Base-by-base conservation (phyloP, 2,329 filamentous ascomycete species). In the Tolypocladium endophyticum region DNA sequence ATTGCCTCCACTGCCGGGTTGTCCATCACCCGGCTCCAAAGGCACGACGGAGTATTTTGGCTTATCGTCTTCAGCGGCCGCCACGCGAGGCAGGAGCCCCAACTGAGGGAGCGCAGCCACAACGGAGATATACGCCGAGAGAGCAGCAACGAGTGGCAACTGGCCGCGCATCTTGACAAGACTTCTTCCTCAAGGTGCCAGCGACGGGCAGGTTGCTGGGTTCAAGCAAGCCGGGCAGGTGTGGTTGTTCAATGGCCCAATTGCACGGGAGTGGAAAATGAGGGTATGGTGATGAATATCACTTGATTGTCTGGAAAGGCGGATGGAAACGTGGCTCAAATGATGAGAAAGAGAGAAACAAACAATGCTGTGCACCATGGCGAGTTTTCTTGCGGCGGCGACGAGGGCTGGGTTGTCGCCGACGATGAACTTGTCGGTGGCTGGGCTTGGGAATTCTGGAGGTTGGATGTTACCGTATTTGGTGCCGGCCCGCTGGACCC, bases 41-140 rank as follows among this genome's bases (percentile, higher is more conserved):
- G 73, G 72, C 6, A 77, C 72, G 36, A 77, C 72, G 3, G 72
- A 74, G 56, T 76, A 77, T 28, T 67, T 66, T 2, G 73, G 73
- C 56, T 68, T 69, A n/a, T 62, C 58, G 20, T 61, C 57, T 12
- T 59, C 55, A 8, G 58, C 59, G 14, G 28, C 18, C 6, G 57
- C 60, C 2, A 64, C 68, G 25, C 71, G 72, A 52, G 60, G 61
- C 52, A 63, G 59, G 8, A 70, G 59, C 35, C 59, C 62, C 6
- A 63, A 63, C 33, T 64, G 69, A 12, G 72, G 72, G 3, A 74
- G 66, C 9, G 71, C 68, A 55, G 65, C 57, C 52, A 65, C 61
- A 11, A 61, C 63, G 47, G 69, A 64, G 54, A 69, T 62, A 58
- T 64, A 67, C 50, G 67, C 65, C 25, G 70, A 65, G 39, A 74